phyloP scores from a whole-genome alignment of 345 rosid genomes.

The Brassica cretica region DNA sequence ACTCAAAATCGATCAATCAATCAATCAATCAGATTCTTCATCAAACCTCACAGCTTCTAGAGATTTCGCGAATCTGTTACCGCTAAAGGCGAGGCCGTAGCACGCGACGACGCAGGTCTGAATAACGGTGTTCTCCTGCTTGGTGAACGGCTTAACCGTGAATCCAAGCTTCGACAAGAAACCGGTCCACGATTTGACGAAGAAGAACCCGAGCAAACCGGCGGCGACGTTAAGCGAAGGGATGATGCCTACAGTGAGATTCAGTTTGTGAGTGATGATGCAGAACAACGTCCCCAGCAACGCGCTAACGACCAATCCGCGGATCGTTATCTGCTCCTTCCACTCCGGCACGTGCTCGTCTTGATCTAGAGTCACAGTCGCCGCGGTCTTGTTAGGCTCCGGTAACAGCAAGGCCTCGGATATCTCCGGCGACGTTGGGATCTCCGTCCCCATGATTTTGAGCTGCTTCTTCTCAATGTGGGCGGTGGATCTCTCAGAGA shows the following conservation, averaged over 20 bases:
- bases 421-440: neutral
- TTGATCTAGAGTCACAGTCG: neutral
- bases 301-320: neutral
- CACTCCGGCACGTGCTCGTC: neutral
- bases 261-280: neutral
- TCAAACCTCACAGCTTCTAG: neutral
- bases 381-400: neutral
- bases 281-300: neutral
- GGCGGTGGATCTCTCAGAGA: neutral
- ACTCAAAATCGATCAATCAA: neutral
- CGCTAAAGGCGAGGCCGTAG: neutral
- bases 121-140: neutral
- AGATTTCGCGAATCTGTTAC: neutral
- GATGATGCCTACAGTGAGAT: neutral
- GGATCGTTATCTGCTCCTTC: neutral
- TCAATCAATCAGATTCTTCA: neutral
- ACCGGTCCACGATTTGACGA: slow-evolving; percentile 1
- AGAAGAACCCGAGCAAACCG: neutral
- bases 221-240: neutral
- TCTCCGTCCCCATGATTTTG: neutral
- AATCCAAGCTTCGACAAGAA: neutral
- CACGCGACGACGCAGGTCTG: neutral
- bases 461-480: neutral
- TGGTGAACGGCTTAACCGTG: neutral
- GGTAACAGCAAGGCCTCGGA: neutral